phyloP scores from a whole-genome alignment of 371 early-diverging fungal genomes.

The Haplosporangium sp. region DNA sequence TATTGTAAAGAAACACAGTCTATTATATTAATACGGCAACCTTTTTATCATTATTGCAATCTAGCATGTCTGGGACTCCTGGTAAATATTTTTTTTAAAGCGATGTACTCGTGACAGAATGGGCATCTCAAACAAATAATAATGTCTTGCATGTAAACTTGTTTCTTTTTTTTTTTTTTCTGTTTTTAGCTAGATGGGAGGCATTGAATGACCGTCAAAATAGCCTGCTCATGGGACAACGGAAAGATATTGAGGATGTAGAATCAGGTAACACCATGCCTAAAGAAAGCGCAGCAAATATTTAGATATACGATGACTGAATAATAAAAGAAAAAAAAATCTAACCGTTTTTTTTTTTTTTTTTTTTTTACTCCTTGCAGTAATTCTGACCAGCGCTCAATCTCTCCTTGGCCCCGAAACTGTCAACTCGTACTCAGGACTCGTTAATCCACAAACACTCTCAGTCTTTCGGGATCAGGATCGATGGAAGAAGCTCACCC shows the following conservation, averaged over 20 bases:
- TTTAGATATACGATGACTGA: too few relatives aligned
- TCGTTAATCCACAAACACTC: constrained; percentile 47
- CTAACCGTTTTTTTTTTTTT: neutral
- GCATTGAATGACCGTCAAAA: constrained; percentile 52
- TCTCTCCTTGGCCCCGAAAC: constrained; percentile 44
- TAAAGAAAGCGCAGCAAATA: too few relatives aligned
- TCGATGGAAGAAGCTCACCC: constrained; percentile 43
- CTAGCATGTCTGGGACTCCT: constrained; percentile 36
- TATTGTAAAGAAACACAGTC: neutral
- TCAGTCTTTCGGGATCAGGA: constrained; percentile 52
- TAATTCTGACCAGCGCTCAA: constrained; percentile 51
- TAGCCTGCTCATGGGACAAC: constrained; percentile 39
- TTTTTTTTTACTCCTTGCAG: neutral
- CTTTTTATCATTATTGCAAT: neutral
- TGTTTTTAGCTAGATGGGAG: constrained; percentile 45
- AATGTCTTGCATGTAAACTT: neutral
- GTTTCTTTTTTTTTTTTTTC: too few relatives aligned
- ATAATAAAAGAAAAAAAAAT: neutral
- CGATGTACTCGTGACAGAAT: neutral
- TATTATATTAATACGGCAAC: neutral
- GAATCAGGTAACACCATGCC: constrained; percentile 38
- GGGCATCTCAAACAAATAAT: neutral
- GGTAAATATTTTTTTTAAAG: constrained; percentile 2
- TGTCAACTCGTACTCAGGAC: constrained; percentile 40
- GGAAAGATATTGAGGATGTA: constrained; percentile 42